Conservation (phyloP, 768 basidiomycete genomes). For the Tulasnella sp. region DNA sequence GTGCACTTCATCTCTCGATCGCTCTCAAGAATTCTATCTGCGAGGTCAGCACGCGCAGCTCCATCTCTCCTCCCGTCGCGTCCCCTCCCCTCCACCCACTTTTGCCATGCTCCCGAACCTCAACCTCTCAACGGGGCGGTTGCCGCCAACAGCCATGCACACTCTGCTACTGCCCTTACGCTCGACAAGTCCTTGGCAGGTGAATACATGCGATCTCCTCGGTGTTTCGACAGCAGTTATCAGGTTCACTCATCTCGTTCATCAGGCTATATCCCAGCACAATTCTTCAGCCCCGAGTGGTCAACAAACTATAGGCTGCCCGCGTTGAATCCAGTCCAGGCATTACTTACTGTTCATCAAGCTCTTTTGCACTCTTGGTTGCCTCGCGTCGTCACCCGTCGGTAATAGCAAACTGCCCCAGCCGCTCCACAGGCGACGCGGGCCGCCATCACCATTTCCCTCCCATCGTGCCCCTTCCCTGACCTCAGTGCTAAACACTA, state of each 20-base stretch:
- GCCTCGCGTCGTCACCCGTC: not conserved
- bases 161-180: slow-evolving; percentile 16
- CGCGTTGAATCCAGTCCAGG: slow-evolving; percentile 23
- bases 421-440: not conserved
- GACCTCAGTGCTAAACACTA: slow-evolving; percentile 33
- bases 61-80: not conserved
- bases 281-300: slow-evolving; percentile 14
- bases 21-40: too few species aligned
- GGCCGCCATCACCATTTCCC: not conserved
- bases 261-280: slow-evolving; percentile 6
- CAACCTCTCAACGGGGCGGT: not conserved
- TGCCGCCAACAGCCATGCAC: not conserved
- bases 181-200: slow-evolving; percentile 3
- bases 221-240: not conserved
- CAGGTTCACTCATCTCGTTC: not conserved
- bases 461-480: slow-evolving; percentile 12
- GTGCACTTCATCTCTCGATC: too few species aligned
- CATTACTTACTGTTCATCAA: not conserved
- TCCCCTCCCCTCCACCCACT: not conserved
- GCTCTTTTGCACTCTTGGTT: not conserved
- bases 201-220: not conserved
- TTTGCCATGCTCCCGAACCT: not conserved
- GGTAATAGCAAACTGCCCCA: not conserved
- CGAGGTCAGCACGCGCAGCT: not conserved
- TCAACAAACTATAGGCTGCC: slow-evolving; percentile 19